Evolutionary conservation across 176 grass and related monocot genomes (phyloP).

Genomic region (Guadua angustifolia): DNA sequence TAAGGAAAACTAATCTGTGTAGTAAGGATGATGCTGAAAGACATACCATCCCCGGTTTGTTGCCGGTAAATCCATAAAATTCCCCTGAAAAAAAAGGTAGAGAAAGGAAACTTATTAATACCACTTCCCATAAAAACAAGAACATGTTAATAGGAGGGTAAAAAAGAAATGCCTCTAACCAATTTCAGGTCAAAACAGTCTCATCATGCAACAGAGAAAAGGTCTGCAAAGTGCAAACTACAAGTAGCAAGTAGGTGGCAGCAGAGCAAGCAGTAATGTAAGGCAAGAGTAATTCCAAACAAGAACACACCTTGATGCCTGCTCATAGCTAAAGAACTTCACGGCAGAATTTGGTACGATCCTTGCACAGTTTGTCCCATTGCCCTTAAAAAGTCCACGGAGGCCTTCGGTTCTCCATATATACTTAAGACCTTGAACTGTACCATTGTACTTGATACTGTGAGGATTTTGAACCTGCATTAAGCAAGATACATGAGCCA

Average conservation of each 20-base stretch:
- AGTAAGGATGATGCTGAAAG: neutral
- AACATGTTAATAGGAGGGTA: neutral
- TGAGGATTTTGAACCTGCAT: constrained; percentile 95
- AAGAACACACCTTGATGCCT: constrained; percentile 75
- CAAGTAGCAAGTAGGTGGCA: constrained; percentile 36
- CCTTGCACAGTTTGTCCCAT: constrained; percentile 97
- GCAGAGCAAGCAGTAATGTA: neutral
- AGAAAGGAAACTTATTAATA: constrained; percentile 26
- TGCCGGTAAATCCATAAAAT: constrained; percentile 84
- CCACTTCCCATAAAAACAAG: neutral
- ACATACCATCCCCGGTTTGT: constrained; percentile 82
- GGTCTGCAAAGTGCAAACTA: constrained; percentile 36
- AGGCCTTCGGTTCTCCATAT: constrained; percentile 94
- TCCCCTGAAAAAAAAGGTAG: constrained; percentile 67
- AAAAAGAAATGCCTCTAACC: constrained; percentile 36
- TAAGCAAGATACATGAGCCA: constrained; percentile 29
- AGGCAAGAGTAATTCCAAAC: neutral
- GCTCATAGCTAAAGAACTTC: constrained; percentile 98
- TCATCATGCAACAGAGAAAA: constrained; percentile 20
- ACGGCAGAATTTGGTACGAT: constrained; percentile 98
- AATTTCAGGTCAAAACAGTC: constrained; percentile 46
- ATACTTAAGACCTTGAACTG: constrained; percentile 92
- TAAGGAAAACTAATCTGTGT: neutral
- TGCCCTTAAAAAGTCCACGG: constrained; percentile 95
- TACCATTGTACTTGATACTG: constrained; percentile 97